phyloP scores from a whole-genome alignment of 164 flowering plant genomes.

The Platanus orientalis region DNA sequence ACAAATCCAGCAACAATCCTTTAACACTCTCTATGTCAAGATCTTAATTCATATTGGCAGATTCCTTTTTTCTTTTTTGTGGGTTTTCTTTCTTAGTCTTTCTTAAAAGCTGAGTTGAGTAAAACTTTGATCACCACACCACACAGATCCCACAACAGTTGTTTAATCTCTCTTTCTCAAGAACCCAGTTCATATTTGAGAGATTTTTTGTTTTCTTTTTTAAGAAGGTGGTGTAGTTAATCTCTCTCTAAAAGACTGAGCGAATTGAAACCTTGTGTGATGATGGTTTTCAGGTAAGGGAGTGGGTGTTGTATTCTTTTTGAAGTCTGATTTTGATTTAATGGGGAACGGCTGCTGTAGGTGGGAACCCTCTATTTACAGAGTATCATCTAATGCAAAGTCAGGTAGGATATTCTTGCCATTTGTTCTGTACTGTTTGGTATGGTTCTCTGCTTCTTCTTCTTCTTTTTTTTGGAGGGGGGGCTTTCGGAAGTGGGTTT shows the following conservation, averaged over 20 bases:
- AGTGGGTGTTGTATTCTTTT: constrained; percentile 1
- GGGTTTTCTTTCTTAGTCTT: too few species aligned
- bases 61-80: neutral
- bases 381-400: constrained; percentile 66
- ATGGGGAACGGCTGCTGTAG: constrained; percentile 72
- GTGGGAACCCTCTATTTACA: constrained; percentile 44
- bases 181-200: neutral
- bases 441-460: constrained; percentile 5
- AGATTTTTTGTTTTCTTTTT: neutral
- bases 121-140: neutral
- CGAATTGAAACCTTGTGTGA: neutral
- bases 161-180: neutral
- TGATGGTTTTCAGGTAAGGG: constrained; percentile 15
- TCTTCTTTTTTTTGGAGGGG: too few species aligned
- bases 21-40: neutral
- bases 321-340: constrained; percentile 12
- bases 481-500: constrained; percentile 10
- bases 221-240: neutral
- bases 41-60: neutral
- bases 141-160: neutral
- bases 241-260: neutral
- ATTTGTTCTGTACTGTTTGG: neutral
- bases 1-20: neutral
- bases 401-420: constrained; percentile 38
- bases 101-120: too few species aligned